Percentiles rank a stretch among this genome's conserved stretches.
phyloP scores from a whole-genome alignment of 257 asterid species.

The Oldenlandia corymbosa region DNA sequence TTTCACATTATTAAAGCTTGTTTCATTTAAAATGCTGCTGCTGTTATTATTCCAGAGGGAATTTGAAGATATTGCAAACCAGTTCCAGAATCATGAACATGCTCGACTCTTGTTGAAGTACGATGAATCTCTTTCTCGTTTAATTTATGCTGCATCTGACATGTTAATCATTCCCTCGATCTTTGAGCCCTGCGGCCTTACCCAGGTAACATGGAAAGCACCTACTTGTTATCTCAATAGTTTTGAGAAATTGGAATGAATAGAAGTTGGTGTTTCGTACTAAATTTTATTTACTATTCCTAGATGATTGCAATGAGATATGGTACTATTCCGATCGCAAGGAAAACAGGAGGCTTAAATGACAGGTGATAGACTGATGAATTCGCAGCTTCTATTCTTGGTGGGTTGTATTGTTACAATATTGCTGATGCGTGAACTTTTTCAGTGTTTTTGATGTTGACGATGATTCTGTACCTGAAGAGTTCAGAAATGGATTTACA shows the following conservation, averaged over 20 bases:
- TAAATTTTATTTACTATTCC: not conserved
- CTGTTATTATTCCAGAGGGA: conserved; percentile 54
- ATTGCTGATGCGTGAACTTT: conserved; percentile 14
- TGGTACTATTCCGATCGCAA: conserved; percentile 80
- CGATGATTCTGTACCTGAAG: conserved; percentile 64
- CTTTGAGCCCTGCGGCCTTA: conserved; percentile 98
- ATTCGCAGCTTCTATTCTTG: conserved; percentile 4
- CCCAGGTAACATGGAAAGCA: conserved; percentile 56
- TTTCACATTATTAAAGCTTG: not conserved
- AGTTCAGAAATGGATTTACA: conserved; percentile 84
- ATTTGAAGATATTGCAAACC: conserved; percentile 71
- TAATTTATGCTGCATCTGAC: conserved; percentile 90
- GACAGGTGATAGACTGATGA: conserved; percentile 57
- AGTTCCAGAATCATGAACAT: conserved; percentile 59
- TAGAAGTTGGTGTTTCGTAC: not conserved
- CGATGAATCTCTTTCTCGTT: conserved; percentile 80
- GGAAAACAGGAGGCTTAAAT: conserved; percentile 93
- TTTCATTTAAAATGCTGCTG: not conserved
- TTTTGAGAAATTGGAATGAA: not conserved
- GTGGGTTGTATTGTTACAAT: conserved; percentile 7
- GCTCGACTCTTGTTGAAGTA: conserved; percentile 75
- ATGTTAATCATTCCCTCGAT: conserved; percentile 90
- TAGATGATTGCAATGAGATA: conserved; percentile 99
- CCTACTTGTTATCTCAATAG: not conserved
- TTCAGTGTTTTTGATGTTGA: conserved; percentile 90